Evolutionary conservation across 106 monocot genomes (phyloP).

Genomic region (Apostasia shenzhenica): DNA sequence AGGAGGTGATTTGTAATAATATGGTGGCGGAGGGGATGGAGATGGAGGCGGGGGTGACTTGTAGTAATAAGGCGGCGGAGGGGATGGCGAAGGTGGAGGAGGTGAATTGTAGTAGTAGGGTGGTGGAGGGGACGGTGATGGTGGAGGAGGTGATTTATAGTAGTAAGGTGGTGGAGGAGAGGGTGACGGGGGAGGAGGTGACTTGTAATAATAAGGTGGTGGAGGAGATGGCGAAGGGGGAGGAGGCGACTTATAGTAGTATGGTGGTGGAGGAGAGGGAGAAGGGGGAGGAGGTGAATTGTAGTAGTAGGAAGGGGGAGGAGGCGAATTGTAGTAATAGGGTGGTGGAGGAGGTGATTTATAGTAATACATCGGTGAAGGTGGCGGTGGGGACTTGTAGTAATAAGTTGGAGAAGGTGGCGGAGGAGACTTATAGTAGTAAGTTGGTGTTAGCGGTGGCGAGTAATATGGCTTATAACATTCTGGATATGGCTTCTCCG

Average conservation of each 20-base stretch:
- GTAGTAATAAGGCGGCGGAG: slow-evolving; percentile 8
- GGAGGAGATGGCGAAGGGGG: slow-evolving; percentile 14
- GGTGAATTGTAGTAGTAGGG: slow-evolving; percentile 15
- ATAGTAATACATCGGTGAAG: background rate
- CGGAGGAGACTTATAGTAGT: slow-evolving; percentile 11
- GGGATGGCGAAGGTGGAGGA: background rate
- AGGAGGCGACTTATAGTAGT: slow-evolving; percentile 23
- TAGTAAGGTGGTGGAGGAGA: slow-evolving; percentile 8
- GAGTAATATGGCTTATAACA: slow-evolving; percentile 19
- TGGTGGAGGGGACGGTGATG: background rate
- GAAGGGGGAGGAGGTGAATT: slow-evolving; percentile 3
- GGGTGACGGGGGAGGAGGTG: slow-evolving; percentile 8
- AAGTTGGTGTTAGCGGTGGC: slow-evolving; percentile 5
- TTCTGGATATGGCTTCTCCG: slow-evolving; percentile 30
- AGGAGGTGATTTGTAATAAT: slow-evolving; percentile 11
- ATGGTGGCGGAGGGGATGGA: background rate
- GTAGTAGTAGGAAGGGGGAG: slow-evolving; percentile 4
- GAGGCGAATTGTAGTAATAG: background rate
- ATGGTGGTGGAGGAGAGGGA: slow-evolving; percentile 13
- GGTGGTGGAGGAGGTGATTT: background rate
- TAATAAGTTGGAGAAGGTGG: slow-evolving; percentile 11
- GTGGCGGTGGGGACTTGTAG: slow-evolving; percentile 16
- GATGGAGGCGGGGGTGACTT: slow-evolving; percentile 15
- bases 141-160: slow-evolving; percentile 5
- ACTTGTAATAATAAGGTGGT: slow-evolving; percentile 17